Conservation (phyloP, 2,329 filamentous ascomycete genomes). For the Phaeoacremonium minimum region DNA sequence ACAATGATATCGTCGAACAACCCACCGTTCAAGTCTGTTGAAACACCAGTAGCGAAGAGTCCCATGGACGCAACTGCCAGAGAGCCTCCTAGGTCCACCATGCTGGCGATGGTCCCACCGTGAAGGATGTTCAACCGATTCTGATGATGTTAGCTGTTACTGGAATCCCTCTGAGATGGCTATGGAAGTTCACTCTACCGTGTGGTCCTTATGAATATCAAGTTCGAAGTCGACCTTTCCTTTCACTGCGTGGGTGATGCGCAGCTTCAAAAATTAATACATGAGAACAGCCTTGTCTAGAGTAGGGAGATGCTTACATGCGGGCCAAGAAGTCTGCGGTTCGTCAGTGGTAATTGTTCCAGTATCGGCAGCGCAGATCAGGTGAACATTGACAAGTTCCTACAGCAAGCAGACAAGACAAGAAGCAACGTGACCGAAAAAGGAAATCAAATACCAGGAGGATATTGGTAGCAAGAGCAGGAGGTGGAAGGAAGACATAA, state of each 20-base stretch:
- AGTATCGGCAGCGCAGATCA: no score
- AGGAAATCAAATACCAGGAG: no score
- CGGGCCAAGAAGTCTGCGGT: conserved; percentile 32
- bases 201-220: conserved; percentile 70
- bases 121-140: conserved; percentile 75
- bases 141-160: conserved; percentile 31
- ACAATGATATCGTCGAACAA: no score
- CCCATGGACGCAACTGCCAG: conserved; percentile 62
- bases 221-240: conserved; percentile 74
- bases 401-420: no score
- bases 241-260: conserved; percentile 58
- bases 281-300: neutral
- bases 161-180: neutral
- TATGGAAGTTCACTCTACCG: conserved; percentile 42
- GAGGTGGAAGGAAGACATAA: no score
- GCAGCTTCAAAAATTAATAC: conserved; percentile 44
- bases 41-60: conserved; percentile 58
- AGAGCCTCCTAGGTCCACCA: conserved; percentile 64
- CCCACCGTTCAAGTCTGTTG: conserved; percentile 59
- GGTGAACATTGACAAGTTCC: no score
- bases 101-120: conserved; percentile 73
- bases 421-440: no score
- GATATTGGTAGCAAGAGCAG: no score
- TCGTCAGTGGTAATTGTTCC: neutral
- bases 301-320: conserved; percentile 25